Evolutionary conservation across 495 filamentous ascomycete species (phyloP), one percentile per base, ranked within the genome.

Genomic region (Hypomontagnella monticulosa): DNA sequence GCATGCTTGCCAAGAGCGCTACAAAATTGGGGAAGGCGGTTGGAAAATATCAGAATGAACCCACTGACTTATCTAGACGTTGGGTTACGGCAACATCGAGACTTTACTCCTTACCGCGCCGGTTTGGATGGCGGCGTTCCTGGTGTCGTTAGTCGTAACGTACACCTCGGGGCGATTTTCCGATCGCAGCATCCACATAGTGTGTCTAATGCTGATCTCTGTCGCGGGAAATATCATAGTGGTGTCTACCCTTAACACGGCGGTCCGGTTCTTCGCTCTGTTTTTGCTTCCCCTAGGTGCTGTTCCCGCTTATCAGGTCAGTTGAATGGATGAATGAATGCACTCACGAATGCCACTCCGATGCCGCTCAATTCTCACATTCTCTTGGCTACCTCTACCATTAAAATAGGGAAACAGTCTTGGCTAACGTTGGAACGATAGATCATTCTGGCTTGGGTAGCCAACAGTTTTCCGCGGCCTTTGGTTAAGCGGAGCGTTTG

Each of bases 91-190:
- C 46, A 73, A 59, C 19, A 85, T 81, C 33, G 68, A 82, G 10
- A 85, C 84, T 0, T 74, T 87, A 10, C 79, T 81, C 16, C 74
- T 86, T 32, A 85, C 83, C 0, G 81, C 70, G 19, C 85, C 85
- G 10, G 82, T 83, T 8, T 85, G 78, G 73, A 66, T 68, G 32
- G 7, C 63, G 8, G 75, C 75, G 0, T 76, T 78, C 34, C 46
- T 77, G 4, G 62, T 74, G 34, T 78, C 76, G 0, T 67, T 80
- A 15, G 52, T 67, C 6, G 75, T 74, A 34, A 80, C 78, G 0
- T 79, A 72, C 41, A 75, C 76, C 1, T 78, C 75, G 12, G 67
- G 76, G 1, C 68, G 68, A 3, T 74, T 81, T 10, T 67, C 73
- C 1, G 83, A 83, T 36, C 72, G 78, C 23, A 73, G 80, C 18